phyloP scores from a whole-genome alignment of 495 filamentous ascomycete genomes.

The Penicillium maclennaniae region DNA sequence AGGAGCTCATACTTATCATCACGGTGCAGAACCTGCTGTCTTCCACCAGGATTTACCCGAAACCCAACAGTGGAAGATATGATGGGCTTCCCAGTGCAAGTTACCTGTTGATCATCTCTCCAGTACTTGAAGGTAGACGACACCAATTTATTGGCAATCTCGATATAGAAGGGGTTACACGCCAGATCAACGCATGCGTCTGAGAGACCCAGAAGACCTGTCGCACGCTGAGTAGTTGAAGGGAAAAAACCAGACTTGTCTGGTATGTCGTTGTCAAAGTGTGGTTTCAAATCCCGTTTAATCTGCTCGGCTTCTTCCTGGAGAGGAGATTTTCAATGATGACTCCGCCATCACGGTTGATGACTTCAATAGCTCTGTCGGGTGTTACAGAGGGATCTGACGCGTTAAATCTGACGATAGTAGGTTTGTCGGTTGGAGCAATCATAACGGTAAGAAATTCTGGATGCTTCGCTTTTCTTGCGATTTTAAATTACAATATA shows the following conservation, averaged over 20 bases:
- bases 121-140: slow-evolving; percentile 20
- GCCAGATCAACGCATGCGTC: slow-evolving; percentile 26
- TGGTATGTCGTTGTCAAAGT: slow-evolving; percentile 21
- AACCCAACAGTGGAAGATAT: slow-evolving; percentile 30
- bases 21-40: slow-evolving; percentile 32
- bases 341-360: slow-evolving; percentile 19
- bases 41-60: slow-evolving; percentile 27
- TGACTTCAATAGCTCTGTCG: slow-evolving; percentile 2
- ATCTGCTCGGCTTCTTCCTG: slow-evolving; percentile 19
- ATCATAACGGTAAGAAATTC: neutral
- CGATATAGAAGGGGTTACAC: slow-evolving; percentile 24
- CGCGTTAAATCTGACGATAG: slow-evolving; percentile 11
- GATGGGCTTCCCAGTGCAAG: slow-evolving; percentile 24
- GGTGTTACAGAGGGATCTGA: slow-evolving; percentile 5
- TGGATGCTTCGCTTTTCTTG: neutral
- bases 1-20: slow-evolving; percentile 23
- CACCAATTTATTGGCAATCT: slow-evolving; percentile 23
- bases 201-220: slow-evolving; percentile 27
- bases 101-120: slow-evolving; percentile 23
- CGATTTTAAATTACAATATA: neutral
- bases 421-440: neutral
- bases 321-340: slow-evolving; percentile 25
- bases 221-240: slow-evolving; percentile 28
- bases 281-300: slow-evolving; percentile 22
- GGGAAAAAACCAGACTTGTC: slow-evolving; percentile 29